A percentile compares a stretch with the other conserved stretches of the same genome.
Evolutionary conservation across 1,284 basidiomycete species (phyloP).

Genomic region (Heliocybe sulcata): DNA sequence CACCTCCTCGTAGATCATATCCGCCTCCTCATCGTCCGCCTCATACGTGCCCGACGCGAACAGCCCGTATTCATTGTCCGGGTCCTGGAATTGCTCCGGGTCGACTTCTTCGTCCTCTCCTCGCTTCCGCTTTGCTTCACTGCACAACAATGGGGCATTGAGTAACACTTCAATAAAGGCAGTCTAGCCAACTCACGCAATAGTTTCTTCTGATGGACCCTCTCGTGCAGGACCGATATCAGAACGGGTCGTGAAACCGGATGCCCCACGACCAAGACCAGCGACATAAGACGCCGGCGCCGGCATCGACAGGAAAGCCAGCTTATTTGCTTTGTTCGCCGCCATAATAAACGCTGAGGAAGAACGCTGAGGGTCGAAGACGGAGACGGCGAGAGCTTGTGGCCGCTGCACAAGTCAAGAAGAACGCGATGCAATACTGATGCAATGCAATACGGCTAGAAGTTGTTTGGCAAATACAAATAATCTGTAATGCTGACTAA

Average conservation of each 20-base stretch:
- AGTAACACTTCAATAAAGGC: neutral
- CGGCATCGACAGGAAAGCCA: conserved; percentile 80
- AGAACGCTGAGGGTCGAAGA: no score
- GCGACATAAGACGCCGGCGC: conserved; percentile 94
- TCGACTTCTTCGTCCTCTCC: conserved; percentile 86
- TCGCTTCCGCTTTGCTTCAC: conserved; percentile 75
- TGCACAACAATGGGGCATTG: conserved; percentile 19
- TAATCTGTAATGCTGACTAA: neutral
- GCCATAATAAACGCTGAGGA: conserved; percentile 26
- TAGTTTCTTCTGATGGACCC: conserved; percentile 82
- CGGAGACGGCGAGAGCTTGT: no score
- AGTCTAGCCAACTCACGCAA: conserved; percentile 52
- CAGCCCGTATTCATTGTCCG: conserved; percentile 94
- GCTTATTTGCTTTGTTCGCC: conserved; percentile 57
- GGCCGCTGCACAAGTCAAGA: no score
- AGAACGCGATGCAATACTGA: no score
- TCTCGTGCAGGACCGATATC: conserved; percentile 98
- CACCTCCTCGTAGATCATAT: conserved; percentile 88
- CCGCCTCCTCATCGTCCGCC: conserved; percentile 96
- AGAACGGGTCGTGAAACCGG: conserved; percentile 96
- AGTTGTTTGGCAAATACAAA: neutral
- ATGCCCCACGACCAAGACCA: conserved; percentile 94
- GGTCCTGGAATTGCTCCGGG: conserved; percentile 90
- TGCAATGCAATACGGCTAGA: no score
- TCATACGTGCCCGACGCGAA: conserved; percentile 97